These are phyloP conservation scores for Melampsora larici-populina DNA, from an alignment of 1,284 basidiomycete species.

Conservation along the genomic window DNA sequence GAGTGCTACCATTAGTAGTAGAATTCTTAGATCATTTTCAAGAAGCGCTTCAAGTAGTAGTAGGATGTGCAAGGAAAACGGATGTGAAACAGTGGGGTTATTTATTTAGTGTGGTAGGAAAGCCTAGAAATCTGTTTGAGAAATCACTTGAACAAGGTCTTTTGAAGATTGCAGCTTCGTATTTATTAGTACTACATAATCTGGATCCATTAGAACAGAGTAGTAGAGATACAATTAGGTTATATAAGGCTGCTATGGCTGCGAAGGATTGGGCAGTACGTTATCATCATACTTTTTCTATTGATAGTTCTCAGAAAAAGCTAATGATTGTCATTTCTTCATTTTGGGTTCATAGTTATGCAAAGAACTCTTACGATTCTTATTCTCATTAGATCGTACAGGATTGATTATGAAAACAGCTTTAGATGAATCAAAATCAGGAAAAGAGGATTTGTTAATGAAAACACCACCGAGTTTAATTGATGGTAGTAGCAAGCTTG, in stretches of 20 bases:
- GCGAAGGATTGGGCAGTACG: conserved; percentile 48
- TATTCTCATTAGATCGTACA: conserved; percentile 71
- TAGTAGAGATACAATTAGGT: conserved; percentile 48
- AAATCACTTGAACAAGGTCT: conserved; percentile 71
- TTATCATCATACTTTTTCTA: conserved; percentile 19
- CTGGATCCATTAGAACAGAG: conserved; percentile 61
- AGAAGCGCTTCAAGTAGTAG: conserved; percentile 83
- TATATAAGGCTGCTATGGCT: conserved; percentile 48
- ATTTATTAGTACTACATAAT: conserved; percentile 87
- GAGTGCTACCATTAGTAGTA: conserved; percentile 68
- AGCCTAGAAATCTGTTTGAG: conserved; percentile 87
- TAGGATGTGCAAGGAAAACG: conserved; percentile 93
- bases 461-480: background rate
- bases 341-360: conserved; percentile 61
- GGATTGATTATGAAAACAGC: conserved; percentile 27
- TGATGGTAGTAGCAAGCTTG: background rate
- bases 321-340: background rate
- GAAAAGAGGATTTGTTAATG: background rate
- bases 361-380: conserved; percentile 82
- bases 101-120: conserved; percentile 84
- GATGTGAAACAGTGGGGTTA: conserved; percentile 86
- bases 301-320: background rate
- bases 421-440: conserved; percentile 19
- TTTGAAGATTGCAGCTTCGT: conserved; percentile 85
- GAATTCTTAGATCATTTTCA: conserved; percentile 95